These are phyloP conservation scores for Vigna trinervia DNA, from an alignment of 306 rosid genomes.

Conservation along the genomic window DNA sequence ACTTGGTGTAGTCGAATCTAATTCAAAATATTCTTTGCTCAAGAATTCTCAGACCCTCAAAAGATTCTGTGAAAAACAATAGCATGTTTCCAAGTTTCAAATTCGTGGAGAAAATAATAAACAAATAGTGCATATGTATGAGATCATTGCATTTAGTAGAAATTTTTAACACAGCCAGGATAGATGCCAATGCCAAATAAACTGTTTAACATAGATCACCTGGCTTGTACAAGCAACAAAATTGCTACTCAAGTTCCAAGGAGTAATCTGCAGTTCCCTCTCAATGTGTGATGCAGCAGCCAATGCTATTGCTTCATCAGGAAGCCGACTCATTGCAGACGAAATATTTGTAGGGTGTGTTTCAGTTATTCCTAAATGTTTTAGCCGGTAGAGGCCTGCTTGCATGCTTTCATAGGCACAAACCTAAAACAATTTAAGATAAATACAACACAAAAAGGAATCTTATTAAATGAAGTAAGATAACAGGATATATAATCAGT, in stretches of 20 bases:
- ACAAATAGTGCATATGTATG: not conserved
- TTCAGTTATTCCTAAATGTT: conserved; percentile 91
- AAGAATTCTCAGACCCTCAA: not conserved
- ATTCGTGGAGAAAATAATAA: conserved; percentile 17
- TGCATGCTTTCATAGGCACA: conserved; percentile 99
- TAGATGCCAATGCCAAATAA: conserved; percentile 21
- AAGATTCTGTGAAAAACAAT: not conserved
- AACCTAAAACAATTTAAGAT: conserved; percentile 61
- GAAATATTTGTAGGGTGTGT: conserved; percentile 82
- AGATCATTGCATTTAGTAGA: conserved; percentile 23
- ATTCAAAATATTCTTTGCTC: not conserved
- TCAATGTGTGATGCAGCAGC: conserved; percentile 99
- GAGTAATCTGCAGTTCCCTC: conserved; percentile 95
- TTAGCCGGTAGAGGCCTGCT: conserved; percentile 93
- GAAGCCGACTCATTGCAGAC: conserved; percentile 95
- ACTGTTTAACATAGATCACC: conserved; percentile 58
- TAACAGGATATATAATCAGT: conserved; percentile 10
- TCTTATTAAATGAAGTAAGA: conserved; percentile 20
- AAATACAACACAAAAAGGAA: conserved; percentile 5
- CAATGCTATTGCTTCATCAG: conserved; percentile 91
- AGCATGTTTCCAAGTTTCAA: conserved; percentile 26
- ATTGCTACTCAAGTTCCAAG: conserved; percentile 97
- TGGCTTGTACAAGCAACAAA: conserved; percentile 91
- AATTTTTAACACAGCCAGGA: conserved; percentile 24
- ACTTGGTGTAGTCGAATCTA: not conserved